Conservation (phyloP, 768 basidiomycete species). For the Cystofilobasidium capitatum region DNA sequence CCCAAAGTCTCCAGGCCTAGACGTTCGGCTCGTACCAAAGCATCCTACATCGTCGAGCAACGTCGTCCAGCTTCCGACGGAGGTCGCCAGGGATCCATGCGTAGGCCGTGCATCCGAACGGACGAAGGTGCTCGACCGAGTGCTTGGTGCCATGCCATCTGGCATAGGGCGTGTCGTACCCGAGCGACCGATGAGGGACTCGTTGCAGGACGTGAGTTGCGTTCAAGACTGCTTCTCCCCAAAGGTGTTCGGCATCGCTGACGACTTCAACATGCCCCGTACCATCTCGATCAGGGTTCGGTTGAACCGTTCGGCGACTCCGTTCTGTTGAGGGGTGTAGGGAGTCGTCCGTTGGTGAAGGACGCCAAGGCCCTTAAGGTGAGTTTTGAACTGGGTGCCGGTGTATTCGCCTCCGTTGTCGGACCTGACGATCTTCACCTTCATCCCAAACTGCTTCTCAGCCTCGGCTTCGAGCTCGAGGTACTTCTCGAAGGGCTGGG, state of each 20-base stretch:
- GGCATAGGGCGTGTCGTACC: not conserved
- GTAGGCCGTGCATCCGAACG: not conserved
- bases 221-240: not conserved
- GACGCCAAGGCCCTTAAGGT: not conserved
- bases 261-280: not conserved
- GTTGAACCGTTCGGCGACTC: not conserved
- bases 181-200: not conserved
- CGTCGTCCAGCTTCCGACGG: not conserved
- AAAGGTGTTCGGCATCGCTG: not conserved
- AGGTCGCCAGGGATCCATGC: not conserved
- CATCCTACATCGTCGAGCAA: not conserved
- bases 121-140: not conserved
- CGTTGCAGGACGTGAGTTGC: not conserved
- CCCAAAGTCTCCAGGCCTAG: not conserved
- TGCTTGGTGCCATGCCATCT: not conserved
- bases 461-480: conserved; percentile 4
- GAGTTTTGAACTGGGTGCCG: conserved; percentile 4
- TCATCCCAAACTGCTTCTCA: conserved; percentile 12
- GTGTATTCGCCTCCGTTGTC: conserved; percentile 30
- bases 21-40: not conserved
- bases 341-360: not conserved
- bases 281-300: not conserved
- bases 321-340: not conserved
- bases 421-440: conserved; percentile 21
- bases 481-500: conserved; percentile 23